Percentiles rank a stretch among this genome's conserved stretches.
Evolutionary conservation across 495 filamentous ascomycete genomes (phyloP).

Genomic region (Neurospora africana): DNA sequence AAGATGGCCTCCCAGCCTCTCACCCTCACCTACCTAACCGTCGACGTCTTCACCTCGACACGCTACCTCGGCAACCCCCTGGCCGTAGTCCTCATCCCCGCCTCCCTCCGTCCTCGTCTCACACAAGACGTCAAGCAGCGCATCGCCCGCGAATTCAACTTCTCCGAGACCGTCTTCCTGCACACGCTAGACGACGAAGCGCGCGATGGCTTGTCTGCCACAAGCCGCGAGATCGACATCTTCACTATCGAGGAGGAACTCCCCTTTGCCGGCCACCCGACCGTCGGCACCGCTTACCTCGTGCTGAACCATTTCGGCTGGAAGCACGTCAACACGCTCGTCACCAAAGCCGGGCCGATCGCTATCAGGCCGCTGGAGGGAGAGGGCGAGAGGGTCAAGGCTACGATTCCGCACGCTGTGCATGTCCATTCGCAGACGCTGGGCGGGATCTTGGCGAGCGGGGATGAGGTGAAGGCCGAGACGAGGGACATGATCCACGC

Average conservation of each 20-base stretch:
- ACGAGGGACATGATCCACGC: not conserved
- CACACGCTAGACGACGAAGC: constrained; percentile 31
- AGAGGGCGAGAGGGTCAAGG: constrained; percentile 26
- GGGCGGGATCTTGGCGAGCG: constrained; percentile 4
- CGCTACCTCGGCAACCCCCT: constrained; percentile 57
- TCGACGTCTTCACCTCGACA: constrained; percentile 57
- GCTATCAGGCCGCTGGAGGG: constrained; percentile 9
- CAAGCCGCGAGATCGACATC: constrained; percentile 51
- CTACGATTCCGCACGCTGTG: constrained; percentile 54
- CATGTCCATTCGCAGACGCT: constrained; percentile 44
- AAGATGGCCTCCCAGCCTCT: constrained; percentile 1
- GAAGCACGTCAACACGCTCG: constrained; percentile 30
- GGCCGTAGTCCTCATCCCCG: constrained; percentile 48
- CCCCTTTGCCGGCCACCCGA: constrained; percentile 71
- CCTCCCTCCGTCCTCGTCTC: constrained; percentile 17
- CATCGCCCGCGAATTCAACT: constrained; percentile 72
- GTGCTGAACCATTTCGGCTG: constrained; percentile 26
- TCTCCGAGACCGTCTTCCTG: constrained; percentile 76
- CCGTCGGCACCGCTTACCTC: constrained; percentile 57
- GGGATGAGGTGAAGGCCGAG: not conserved
- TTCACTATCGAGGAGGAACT: constrained; percentile 54
- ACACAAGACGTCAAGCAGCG: constrained; percentile 47
- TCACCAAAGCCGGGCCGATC: constrained; percentile 53
- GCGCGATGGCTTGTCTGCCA: not conserved
- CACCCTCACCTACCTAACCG: constrained; percentile 41